Evolutionary conservation across 2,329 filamentous ascomycete genomes (phyloP).

Genomic region (Pseudocercospora musae): DNA sequence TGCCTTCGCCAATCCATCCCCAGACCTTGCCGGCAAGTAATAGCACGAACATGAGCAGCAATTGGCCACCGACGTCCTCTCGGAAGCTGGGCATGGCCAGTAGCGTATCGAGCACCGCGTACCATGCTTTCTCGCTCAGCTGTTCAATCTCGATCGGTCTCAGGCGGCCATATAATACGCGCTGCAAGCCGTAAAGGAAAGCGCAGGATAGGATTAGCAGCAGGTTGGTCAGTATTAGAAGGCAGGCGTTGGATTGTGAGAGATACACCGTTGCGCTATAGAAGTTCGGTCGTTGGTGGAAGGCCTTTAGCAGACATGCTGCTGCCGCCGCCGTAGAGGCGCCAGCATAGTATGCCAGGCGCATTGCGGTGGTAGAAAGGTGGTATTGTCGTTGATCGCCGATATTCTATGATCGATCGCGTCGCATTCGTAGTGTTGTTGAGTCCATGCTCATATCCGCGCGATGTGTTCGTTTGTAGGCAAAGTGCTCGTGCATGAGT

Average conservation of each 20-base stretch:
- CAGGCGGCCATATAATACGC: slow-evolving; percentile 83
- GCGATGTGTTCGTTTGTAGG: background rate
- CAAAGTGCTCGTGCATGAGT: background rate
- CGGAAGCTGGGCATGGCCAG: slow-evolving; percentile 98
- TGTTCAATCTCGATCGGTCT: slow-evolving; percentile 95
- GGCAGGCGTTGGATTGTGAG: slow-evolving; percentile 90
- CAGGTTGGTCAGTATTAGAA: slow-evolving; percentile 92
- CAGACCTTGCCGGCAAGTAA: slow-evolving; percentile 93
- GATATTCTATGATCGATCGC: slow-evolving; percentile 4
- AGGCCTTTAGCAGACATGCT: slow-evolving; percentile 80
- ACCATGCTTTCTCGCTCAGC: slow-evolving; percentile 96
- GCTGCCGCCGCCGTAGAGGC: slow-evolving; percentile 78
- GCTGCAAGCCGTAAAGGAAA: slow-evolving; percentile 82
- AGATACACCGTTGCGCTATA: slow-evolving; percentile 97
- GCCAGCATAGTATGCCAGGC: slow-evolving; percentile 35
- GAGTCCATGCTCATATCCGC: slow-evolving; percentile 20
- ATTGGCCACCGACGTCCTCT: slow-evolving; percentile 91
- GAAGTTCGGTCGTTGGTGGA: slow-evolving; percentile 94
- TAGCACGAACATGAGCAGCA: slow-evolving; percentile 92
- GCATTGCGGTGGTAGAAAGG: slow-evolving; percentile 22
- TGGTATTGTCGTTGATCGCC: background rate
- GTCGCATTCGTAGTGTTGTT: slow-evolving; percentile 5
- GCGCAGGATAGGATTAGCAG: slow-evolving; percentile 75
- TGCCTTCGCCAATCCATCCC: slow-evolving; percentile 95
- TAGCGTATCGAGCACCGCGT: slow-evolving; percentile 93